phyloP scores from a whole-genome alignment of 2,329 filamentous ascomycete genomes.

The Apiospora saccharicola region DNA sequence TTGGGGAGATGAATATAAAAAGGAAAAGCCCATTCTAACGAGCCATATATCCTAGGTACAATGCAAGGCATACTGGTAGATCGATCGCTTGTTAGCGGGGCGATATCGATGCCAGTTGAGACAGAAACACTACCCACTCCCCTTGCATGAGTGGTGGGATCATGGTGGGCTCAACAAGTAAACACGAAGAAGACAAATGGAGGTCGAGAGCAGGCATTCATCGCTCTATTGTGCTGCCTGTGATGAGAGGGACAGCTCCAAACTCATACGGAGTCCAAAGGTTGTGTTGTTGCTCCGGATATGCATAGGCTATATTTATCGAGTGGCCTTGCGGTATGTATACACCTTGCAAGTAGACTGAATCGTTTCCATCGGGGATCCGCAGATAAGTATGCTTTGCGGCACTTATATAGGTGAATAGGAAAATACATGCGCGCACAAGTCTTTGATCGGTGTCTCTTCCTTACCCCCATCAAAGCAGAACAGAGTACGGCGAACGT shows the following conservation, averaged over 20 bases:
- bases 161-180: neutral
- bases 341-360: neutral
- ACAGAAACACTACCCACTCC: neutral
- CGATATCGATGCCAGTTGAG: neutral
- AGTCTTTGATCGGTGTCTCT: neutral
- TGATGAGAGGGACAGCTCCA: neutral
- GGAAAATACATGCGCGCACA: too few relatives aligned
- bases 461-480: neutral
- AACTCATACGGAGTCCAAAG: neutral
- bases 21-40: neutral
- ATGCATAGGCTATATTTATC: neutral
- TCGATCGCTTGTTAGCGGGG: neutral
- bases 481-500: too few relatives aligned
- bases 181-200: neutral
- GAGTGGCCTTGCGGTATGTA: neutral
- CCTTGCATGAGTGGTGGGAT: neutral
- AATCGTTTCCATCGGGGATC: neutral
- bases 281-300: neutral
- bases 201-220: neutral
- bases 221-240: neutral
- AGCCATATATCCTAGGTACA: neutral
- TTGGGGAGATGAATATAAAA: neutral
- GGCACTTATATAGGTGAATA: neutral
- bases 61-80: neutral
- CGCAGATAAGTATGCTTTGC: neutral